Conservation (phyloP, 306 rosid genomes). For the Corylus americana region DNA sequence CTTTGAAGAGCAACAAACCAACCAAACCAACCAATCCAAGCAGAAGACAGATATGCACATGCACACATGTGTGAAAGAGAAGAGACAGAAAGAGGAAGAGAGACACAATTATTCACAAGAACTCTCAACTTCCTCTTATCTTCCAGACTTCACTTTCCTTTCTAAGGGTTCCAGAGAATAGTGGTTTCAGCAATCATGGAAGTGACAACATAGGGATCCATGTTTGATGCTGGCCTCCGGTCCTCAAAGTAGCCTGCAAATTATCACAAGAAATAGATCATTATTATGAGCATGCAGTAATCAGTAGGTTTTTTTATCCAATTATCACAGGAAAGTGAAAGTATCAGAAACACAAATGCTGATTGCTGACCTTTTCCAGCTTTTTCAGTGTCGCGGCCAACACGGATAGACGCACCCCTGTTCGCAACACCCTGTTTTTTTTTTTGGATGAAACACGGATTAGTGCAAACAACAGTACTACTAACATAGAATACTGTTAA, state of each 20-base stretch:
- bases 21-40: background rate
- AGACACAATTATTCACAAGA: background rate
- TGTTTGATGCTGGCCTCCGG: constrained; percentile 58
- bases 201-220: constrained; percentile 30
- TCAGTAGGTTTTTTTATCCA: background rate
- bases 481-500: background rate
- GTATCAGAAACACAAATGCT: background rate
- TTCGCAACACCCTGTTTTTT: constrained; percentile 55
- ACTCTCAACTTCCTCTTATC: background rate
- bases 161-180: constrained; percentile 40
- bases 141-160: background rate
- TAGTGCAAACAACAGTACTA: background rate
- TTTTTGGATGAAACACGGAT: background rate
- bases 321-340: background rate
- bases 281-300: background rate
- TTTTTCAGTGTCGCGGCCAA: constrained; percentile 58
- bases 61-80: no score
- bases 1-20: background rate
- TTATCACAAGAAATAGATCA: background rate
- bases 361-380: constrained; percentile 53
- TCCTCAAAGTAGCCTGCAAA: constrained; percentile 56
- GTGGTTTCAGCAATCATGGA: constrained; percentile 59
- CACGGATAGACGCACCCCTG: constrained; percentile 56
- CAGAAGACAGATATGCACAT: background rate
- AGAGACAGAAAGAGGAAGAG: no score